Conservation (phyloP, 345 rosid genomes). For the Geranium rotundifolium region DNA sequence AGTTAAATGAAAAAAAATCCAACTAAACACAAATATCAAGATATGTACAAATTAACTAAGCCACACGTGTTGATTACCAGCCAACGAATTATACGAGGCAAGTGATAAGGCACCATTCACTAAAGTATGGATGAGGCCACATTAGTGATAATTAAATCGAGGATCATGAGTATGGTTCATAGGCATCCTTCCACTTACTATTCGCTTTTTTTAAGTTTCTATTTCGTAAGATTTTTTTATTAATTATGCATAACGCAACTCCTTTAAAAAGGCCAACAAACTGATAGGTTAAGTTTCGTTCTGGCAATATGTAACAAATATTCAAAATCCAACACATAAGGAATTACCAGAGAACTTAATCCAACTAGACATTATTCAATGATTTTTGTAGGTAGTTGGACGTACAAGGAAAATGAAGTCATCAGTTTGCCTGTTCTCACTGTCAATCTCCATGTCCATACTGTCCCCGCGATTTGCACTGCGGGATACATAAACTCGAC, state of each 20-base stretch:
- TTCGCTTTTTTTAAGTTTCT: neutral
- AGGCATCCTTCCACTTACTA: neutral
- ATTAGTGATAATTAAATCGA: neutral
- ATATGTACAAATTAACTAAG: conserved; percentile 1
- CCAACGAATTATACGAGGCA: neutral
- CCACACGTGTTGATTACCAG: neutral
- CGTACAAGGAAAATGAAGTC: conserved; percentile 39
- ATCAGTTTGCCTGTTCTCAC: conserved; percentile 27
- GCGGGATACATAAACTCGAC: conserved; percentile 13
- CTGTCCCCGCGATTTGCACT: conserved; percentile 50
- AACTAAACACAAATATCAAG: conserved; percentile 2
- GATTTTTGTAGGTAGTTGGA: neutral
- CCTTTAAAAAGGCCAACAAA: neutral
- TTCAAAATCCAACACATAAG: neutral
- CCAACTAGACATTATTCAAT: neutral
- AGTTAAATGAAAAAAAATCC: conserved; percentile 4
- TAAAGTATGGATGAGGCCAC: no score
- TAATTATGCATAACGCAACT: neutral
- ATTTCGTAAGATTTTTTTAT: neutral
- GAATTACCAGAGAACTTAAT: neutral
- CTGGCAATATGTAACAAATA: neutral
- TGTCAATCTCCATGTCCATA: conserved; percentile 31
- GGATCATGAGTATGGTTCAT: neutral
- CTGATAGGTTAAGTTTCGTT: neutral
- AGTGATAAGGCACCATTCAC: no score